Evolutionary conservation across 1,139 yeast species (phyloP).

Genomic region (Pichia sp.): DNA sequence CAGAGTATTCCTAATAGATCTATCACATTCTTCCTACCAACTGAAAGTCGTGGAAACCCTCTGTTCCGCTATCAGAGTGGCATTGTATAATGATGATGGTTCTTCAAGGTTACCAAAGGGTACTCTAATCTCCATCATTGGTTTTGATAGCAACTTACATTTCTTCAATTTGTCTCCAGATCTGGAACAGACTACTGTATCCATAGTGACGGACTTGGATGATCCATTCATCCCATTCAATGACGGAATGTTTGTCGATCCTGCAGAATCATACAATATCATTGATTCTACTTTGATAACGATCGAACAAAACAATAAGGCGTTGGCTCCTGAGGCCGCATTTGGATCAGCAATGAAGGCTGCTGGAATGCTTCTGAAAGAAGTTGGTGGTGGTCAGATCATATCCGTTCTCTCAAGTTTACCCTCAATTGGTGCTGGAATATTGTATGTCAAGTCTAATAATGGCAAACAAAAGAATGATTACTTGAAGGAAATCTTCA

Average conservation of each 20-base stretch:
- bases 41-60: conserved; percentile 59
- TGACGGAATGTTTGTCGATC: conserved; percentile 76
- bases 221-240: conserved; percentile 80
- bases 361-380: conserved; percentile 57
- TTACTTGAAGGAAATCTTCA: conserved; percentile 47
- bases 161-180: conserved; percentile 60
- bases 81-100: conserved; percentile 34
- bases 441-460: conserved; percentile 46
- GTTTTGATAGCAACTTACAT: conserved; percentile 68
- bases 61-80: conserved; percentile 65
- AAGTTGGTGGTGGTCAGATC: conserved; percentile 75
- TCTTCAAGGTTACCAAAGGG: conserved; percentile 33
- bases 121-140: conserved; percentile 59
- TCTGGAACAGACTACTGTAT: conserved; percentile 45
- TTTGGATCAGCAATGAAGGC: conserved; percentile 75
- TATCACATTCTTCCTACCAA: conserved; percentile 54
- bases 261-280: conserved; percentile 52
- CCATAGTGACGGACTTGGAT: conserved; percentile 63
- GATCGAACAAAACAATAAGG: conserved; percentile 44
- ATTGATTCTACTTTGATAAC: conserved; percentile 64
- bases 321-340: conserved; percentile 59
- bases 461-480: conserved; percentile 36
- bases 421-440: conserved; percentile 85
- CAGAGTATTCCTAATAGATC: conserved; percentile 74
- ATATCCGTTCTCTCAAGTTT: conserved; percentile 59